phyloP scores from a whole-genome alignment of 2,329 filamentous ascomycete species.

The Periconia sp. region DNA sequence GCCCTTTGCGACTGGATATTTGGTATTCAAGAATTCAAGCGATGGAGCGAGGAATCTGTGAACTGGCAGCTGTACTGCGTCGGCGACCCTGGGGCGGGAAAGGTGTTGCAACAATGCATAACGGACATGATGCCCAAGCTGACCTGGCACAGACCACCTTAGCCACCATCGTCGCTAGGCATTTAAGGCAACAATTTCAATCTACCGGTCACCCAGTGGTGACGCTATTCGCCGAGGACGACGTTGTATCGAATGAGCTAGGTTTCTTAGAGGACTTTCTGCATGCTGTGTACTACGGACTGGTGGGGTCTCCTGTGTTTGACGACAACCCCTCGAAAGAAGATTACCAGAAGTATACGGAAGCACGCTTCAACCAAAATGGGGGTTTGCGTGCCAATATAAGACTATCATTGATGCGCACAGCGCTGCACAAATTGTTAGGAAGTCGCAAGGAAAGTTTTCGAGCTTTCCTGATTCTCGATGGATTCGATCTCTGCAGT shows the following conservation, averaged over 20 bases:
- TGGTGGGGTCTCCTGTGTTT: neutral
- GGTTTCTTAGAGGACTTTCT: conserved; percentile 1
- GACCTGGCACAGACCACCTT: neutral
- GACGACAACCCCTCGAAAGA: neutral
- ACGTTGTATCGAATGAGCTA: neutral
- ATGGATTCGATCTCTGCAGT: conserved; percentile 20
- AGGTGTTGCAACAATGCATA: neutral
- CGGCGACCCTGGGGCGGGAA: conserved; percentile 1
- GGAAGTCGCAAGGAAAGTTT: neutral
- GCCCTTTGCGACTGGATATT: neutral
- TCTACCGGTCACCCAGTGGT: neutral
- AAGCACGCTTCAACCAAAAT: neutral
- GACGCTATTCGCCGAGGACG: neutral
- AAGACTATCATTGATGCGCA: conserved; percentile 3
- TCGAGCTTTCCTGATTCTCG: conserved; percentile 17
- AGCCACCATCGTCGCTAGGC: neutral
- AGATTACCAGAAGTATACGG: neutral
- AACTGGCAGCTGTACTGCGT: conserved; percentile 1
- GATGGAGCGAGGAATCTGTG: neutral
- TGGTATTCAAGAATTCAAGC: neutral
- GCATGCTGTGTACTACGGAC: neutral
- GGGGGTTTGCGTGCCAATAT: neutral
- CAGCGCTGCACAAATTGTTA: conserved; percentile 11
- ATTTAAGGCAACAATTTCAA: neutral
- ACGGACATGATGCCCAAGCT: neutral